Conservation (phyloP, 805 yeast genomes). For the Brettanomyces anomalus region DNA sequence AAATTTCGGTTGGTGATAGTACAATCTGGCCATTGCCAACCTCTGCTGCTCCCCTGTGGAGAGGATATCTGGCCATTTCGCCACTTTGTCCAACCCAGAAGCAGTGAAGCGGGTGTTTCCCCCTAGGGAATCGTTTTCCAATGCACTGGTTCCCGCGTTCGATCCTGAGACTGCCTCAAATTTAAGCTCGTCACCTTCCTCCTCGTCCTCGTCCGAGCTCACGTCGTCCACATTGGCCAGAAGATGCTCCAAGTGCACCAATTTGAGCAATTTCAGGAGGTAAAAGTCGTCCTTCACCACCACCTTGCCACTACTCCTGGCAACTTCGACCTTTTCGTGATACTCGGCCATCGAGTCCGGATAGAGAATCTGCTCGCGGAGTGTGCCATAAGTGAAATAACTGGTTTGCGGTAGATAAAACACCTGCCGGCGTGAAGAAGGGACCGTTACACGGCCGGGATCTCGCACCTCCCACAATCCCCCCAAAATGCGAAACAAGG, state of each 20-base stretch:
- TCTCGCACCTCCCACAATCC: constrained; percentile 82
- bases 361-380: constrained; percentile 83
- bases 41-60: constrained; percentile 91
- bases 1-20: constrained; percentile 84
- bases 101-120: constrained; percentile 3
- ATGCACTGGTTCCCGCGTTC: too few relatives aligned
- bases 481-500: constrained; percentile 81
- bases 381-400: constrained; percentile 69
- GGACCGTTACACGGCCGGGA: constrained; percentile 50
- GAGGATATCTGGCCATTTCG: constrained; percentile 84
- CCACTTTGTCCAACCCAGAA: constrained; percentile 42
- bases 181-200: constrained; percentile 6
- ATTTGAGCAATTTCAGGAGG: constrained; percentile 42
- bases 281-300: constrained; percentile 36
- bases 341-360: constrained; percentile 65
- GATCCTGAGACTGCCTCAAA: not conserved
- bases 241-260: constrained; percentile 53
- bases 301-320: constrained; percentile 14
- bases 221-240: constrained; percentile 27
- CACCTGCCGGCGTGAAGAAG: constrained; percentile 54
- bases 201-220: constrained; percentile 11
- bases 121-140: not conserved
- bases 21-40: constrained; percentile 86
- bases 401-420: constrained; percentile 93
- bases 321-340: constrained; percentile 24